Base-by-base conservation (phyloP, 2,329 filamentous ascomycete genomes). In the Dothidotthia symphoricarpi region DNA sequence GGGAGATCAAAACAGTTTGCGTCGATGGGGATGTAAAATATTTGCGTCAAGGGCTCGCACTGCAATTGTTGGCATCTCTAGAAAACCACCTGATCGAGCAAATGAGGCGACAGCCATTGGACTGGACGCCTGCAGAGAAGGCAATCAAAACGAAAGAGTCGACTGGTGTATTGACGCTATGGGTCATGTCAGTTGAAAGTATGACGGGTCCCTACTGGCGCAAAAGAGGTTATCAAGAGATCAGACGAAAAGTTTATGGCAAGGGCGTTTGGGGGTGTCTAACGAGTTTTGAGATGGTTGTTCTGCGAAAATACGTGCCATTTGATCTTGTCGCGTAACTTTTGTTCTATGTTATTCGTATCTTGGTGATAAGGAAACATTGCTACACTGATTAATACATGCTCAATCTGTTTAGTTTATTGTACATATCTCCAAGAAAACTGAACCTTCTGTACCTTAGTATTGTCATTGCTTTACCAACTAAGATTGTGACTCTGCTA, bases 161-260 rank as follows among this genome's bases (percentile, higher is more conserved):
- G 3, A 25, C 10, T 3, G 36, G 43, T 2, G 29, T 32, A 2
- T 22, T 58, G 15, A 38, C 16, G 2, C 24, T 61, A 9, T 63
- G 56, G 59, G 48, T 63, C 6, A 11, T 53, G 13, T 47, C 49
- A 0, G 55, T 49, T 3, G 57, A 63, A 19, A 51, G 45, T 32
- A 29, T 57, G 3, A 57, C 55, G 24, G 57, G 56, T 3, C 38
- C 14, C 2, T 63, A 63, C 39, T 61, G 59, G 59, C 44, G 51
- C 16, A 54, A 41, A 31, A 53, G 41, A 31, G 57, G 59, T 10
- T 60, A 47, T 39, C 16, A 26, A 3, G 39, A 55, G 14, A 45
- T 60, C 0, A 39, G 56, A 17, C 41, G 43, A 26, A 43, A 26
- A 16, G 30, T 24, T 1, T 27, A 37, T 15, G 41, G 38, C 4